Base-by-base conservation (phyloP, 2,329 filamentous ascomycete genomes). In the Claviceps pazoutovae region DNA sequence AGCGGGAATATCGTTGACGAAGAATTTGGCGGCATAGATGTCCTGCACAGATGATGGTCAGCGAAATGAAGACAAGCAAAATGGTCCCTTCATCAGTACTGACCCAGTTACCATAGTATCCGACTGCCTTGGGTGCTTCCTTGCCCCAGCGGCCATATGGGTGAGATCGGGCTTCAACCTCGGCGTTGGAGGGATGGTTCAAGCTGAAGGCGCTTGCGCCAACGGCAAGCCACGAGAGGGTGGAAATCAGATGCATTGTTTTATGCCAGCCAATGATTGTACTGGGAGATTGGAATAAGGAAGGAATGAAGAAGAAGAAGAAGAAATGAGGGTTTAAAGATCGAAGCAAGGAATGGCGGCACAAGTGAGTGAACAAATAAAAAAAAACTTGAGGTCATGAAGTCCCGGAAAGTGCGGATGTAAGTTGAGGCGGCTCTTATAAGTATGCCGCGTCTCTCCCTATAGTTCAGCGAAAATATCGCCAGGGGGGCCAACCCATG, bases 21-120 rank as follows among this genome's bases (percentile, higher is more conserved):
- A 75, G 62, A 83, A 88, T 55, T 86, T 79, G 51, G 86, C 76
- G 23, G 70, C 82, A 61, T 95, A 93, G 49, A 88, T 86, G 41
- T 61, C 62, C 66, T 67, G 66, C 59, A 78, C 80, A 21, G 21
- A 21, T 13, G 13, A 14, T 9, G 9, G 23, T 41, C 39, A 41
- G 39, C 39, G n/a, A 41, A 2, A 4, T 4, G 26, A 30, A 30
- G 26, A 30, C 26, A 11, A 30, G 8, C 26, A 30, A 30, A 3
- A 30, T 11, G 8, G 8, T 26, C 26, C 26, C 26, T 6, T 16
- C 19, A 16, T 8, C 13, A 19, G 2, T 26, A 34, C 49, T 39
- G 1, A 51, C 49, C 49, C 49, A 51, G 49, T 51, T 51, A 2
- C 43, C 43, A 8, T 38, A 46, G 34, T 51, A 51, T 14, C 30